phyloP scores from a whole-genome alignment of 306 rosid species.

The cucumber (Cucumis sativus) region Cucumber_9930_V3 NC_026657.2:6977001-6977500 shows the following conservation, averaged over 20 bases:
- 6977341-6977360: not conserved
- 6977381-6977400: slow-evolving; percentile 21
- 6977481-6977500: slow-evolving; percentile 64
- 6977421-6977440: slow-evolving; percentile 80
- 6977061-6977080: slow-evolving; percentile 28
- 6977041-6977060: slow-evolving; percentile 86
- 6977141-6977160: slow-evolving; percentile 14
- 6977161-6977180: slow-evolving; percentile 21
- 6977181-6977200: fast-evolving
- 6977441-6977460: slow-evolving; percentile 87
- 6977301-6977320: slow-evolving; percentile 68
- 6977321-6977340: slow-evolving; percentile 7
- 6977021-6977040: slow-evolving; percentile 84
- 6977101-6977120: slow-evolving; percentile 67
- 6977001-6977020: not conserved
- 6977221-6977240: not conserved
- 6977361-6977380: not conserved
- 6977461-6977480: slow-evolving; percentile 59
- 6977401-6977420: slow-evolving; percentile 85
- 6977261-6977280: slow-evolving; percentile 54
- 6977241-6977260: not conserved
- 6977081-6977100: slow-evolving; percentile 22
- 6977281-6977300: slow-evolving; percentile 76
- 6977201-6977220: slow-evolving; percentile 17
- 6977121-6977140: slow-evolving; percentile 26